Evolutionary conservation across 805 yeast species (phyloP).

Genomic region (Cyberlindnera maritima): DNA sequence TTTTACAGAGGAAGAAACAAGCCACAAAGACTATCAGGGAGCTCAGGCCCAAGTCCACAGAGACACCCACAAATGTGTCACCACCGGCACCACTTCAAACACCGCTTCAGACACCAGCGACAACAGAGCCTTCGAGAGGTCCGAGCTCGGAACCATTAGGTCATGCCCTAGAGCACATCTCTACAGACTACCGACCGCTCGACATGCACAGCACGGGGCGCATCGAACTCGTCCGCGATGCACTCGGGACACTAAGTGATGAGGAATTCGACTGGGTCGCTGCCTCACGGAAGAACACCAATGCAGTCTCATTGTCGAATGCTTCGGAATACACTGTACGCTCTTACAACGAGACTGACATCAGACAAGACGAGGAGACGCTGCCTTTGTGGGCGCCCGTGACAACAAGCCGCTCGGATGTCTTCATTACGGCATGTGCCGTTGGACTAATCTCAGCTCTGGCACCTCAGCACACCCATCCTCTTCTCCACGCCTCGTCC

Average conservation of each 20-base stretch:
- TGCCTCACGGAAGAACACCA: not conserved
- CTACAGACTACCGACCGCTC: not conserved
- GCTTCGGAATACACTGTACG: too few relatives aligned
- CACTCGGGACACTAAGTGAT: not conserved
- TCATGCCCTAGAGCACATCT: not conserved
- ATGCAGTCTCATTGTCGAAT: too few relatives aligned
- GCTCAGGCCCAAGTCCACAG: not conserved
- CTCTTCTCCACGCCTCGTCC: conserved; percentile 36
- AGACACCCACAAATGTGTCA: not conserved
- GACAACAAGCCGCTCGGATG: conserved; percentile 4
- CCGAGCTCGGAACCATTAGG: not conserved
- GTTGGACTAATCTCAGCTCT: conserved; percentile 39
- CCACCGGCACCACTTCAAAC: too few relatives aligned
- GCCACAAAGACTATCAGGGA: not conserved
- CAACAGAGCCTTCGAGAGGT: not conserved
- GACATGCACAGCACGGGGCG: conserved; percentile 4
- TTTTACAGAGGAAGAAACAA: not conserved
- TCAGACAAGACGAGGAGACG: not conserved
- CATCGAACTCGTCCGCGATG: not conserved
- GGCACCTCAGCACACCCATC: conserved; percentile 42
- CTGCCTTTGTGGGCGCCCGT: conserved; percentile 8
- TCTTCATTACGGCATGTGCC: conserved; percentile 30
- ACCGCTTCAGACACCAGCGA: not conserved
- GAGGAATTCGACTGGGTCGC: not conserved
- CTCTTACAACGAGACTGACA: not conserved